Evolutionary conservation across 371 early-diverging fungal species (phyloP), one percentile per base, ranked within the genome.

Genomic region (Mucor piriformis): DNA sequence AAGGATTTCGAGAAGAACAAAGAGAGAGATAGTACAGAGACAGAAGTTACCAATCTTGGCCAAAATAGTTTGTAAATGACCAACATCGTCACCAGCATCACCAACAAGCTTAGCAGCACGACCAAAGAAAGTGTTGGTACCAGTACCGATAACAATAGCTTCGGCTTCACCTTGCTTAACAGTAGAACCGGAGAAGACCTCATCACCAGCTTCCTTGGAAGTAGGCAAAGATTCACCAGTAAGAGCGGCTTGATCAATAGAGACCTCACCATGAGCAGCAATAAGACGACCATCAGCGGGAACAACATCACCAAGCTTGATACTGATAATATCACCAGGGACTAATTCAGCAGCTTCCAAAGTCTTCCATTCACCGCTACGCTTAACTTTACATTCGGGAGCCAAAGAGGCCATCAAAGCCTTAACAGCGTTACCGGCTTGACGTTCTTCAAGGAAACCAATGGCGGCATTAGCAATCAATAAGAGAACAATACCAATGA

Each of bases 141-240:
- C 95, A 43, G 95, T 95, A 59, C 84, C 85, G 43, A 92, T 92
- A 47, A 95, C 93, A 18, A 95, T 81, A 37, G 94, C 95, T 67
- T 83, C 84, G 42, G 92, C 94, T 74, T 94, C 93, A 60, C 96
- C 96, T 74, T 95, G 94, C 81, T 95, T 93, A 59, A 95, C 94
- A 20, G 95, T 92, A 15, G 89, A 85, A 49, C 84, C 83, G 53
- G 94, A 94, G 65, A 87, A 87, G 43, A 91, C 79, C 69, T 88
- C 86, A 55, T 89, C 86, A 50, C 83, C 84, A 42, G 82, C 70
- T 48, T 88, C 88, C 73, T 93, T 93, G 67, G 70, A 74, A 0
- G 90, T 86, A 46, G 90, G 86, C 16, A 90, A 72, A 50, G 91
- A 84, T 70, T 95, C 95, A 64, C 95, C 95, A 47, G 93, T 95